Base-by-base conservation (phyloP, 2,329 filamentous ascomycete species). In the Monilinia laxa region DNA sequence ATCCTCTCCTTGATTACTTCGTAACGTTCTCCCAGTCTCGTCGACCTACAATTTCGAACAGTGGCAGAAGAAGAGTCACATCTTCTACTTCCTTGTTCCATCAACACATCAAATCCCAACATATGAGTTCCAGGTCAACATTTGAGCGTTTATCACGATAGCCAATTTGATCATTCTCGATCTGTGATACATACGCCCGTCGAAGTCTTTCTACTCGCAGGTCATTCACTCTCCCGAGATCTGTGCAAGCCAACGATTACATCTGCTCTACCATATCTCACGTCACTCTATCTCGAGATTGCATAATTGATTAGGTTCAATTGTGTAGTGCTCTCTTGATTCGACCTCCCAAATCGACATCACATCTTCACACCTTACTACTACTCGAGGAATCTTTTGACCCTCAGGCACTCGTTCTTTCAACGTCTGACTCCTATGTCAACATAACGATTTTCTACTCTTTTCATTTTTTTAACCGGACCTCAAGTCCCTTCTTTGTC, bases 41-140 rank as follows among this genome's bases (percentile, higher is more conserved):
- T 42, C 55, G 28, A 52, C 64, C 55, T 62, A 60, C 57, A 55
- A 28, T 38, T 20, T 55, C 38, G 64, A 66, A 62, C 64, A 66
- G 70, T 70, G 74, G 72, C 70, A 74, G 74, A 73, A 73, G 71
- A 80, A 79, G 81, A 83, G 81, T 82, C 77, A 81, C 78, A 79
- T 80, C 79, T 82, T 80, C 77, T 73, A 78, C 77, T 76, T 75
- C 78, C 77, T 65, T 79, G 75, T 79, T 79, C 77, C 72, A 74
- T 75, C 72, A 76, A 80, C 72, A 74, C 73, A 73, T 70, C 74
- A 71, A 65, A 67, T 70, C 68, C 68, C 71, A 72, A 75, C 79
- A 78, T 76, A 81, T 81, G 80, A 77, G 77, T 75, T 78, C 77
- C 73, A 75, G 71, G 71, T 71, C 73, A 75, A 75, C 73, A 71